These are phyloP conservation scores for Didymella segeticola DNA, from an alignment of 2,329 filamentous ascomycete species.

Conservation along the genomic window DNA sequence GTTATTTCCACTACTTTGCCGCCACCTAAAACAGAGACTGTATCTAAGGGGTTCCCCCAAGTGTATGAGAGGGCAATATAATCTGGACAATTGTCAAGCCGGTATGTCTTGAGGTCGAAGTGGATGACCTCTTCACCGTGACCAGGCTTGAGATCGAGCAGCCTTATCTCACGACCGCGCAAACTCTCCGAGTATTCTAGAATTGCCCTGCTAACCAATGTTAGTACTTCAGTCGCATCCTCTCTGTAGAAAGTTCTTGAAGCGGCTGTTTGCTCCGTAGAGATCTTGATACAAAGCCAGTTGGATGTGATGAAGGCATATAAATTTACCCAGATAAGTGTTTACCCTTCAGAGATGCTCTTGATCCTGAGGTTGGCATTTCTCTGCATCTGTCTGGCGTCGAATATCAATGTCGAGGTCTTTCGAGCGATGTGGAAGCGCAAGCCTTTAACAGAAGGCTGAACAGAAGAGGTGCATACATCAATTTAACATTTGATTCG, in stretches of 20 bases:
- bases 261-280: not conserved
- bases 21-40: not conserved
- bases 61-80: conserved; percentile 1
- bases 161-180: not conserved
- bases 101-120: not conserved
- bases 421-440: not conserved
- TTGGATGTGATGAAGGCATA: not conserved
- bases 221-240: not conserved
- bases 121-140: not conserved
- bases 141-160: not conserved
- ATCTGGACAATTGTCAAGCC: not conserved
- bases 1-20: not conserved
- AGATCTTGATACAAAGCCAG: not conserved
- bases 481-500: not conserved
- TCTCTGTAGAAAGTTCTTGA: not conserved
- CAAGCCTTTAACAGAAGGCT: not conserved
- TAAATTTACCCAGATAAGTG: not conserved
- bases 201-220: not conserved
- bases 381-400: not conserved
- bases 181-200: not conserved
- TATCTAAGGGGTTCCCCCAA: not conserved
- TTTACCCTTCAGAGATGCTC: not conserved
- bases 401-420: not conserved
- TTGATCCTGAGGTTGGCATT: not conserved
- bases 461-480: not conserved